phyloP scores from a whole-genome alignment of 2,329 filamentous ascomycete species.

The Xylogone sp. region DNA sequence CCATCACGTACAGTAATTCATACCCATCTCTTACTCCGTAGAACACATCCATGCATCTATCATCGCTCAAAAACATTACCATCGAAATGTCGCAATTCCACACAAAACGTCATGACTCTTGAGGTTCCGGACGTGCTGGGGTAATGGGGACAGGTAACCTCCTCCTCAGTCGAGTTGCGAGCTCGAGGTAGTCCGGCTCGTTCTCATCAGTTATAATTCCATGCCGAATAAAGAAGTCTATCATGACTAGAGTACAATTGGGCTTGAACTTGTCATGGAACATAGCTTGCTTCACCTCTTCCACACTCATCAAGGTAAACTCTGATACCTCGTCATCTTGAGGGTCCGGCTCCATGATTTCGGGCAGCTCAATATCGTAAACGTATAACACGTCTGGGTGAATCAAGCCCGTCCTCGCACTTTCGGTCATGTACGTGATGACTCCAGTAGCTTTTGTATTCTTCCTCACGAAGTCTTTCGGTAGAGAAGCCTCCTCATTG shows the following conservation, averaged over 20 bases:
- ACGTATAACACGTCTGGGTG: constrained; percentile 70
- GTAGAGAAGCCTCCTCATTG: constrained; percentile 68
- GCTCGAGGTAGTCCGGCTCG: constrained; percentile 42
- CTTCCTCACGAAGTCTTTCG: constrained; percentile 51
- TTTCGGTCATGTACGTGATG: constrained; percentile 65
- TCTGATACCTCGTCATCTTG: constrained; percentile 75
- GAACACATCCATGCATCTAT: too few species aligned
- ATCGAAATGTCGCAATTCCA: too few species aligned
- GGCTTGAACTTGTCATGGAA: constrained; percentile 74
- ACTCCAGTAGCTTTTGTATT: constrained; percentile 52
- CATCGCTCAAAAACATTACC: too few species aligned
- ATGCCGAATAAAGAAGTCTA: constrained; percentile 80
- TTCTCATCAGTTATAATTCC: constrained; percentile 69
- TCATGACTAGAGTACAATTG: constrained; percentile 72
- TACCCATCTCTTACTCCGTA: too few species aligned
- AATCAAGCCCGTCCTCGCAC: constrained; percentile 49
- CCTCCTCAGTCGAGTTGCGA: constrained; percentile 21
- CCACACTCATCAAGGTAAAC: constrained; percentile 65
- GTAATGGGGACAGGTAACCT: neutral
- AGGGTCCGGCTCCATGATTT: constrained; percentile 58
- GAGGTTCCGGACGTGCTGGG: neutral
- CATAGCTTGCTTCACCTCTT: constrained; percentile 58
- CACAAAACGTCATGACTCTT: too few species aligned
- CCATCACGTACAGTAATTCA: too few species aligned
- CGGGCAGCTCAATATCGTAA: constrained; percentile 68